These are phyloP conservation scores for Penicillium simplicissimum DNA, from an alignment of 495 filamentous ascomycete species.

Conservation along the genomic window DNA sequence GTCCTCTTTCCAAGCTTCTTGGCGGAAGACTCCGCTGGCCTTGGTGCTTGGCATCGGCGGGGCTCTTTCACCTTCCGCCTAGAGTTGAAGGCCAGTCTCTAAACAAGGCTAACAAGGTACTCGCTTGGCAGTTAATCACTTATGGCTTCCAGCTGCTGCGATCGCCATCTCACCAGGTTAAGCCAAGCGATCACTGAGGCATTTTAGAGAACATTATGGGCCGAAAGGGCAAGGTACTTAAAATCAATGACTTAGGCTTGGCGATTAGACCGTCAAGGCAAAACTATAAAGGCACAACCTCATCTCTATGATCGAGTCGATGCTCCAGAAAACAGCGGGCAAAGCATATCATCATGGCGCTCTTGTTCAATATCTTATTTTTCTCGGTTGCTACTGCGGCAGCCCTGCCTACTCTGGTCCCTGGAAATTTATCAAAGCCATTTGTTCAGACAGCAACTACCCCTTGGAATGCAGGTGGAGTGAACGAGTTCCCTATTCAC, in stretches of 20 bases:
- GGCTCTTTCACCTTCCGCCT: neutral
- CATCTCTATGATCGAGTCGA: too few species aligned
- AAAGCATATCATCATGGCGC: neutral
- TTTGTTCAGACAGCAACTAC: slow-evolving; percentile 7
- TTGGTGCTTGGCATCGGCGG: slow-evolving; percentile 20
- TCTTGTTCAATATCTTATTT: neutral
- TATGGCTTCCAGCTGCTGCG: too few species aligned
- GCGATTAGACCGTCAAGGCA: neutral
- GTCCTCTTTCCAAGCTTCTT: slow-evolving; percentile 26
- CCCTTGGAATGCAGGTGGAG: slow-evolving; percentile 27
- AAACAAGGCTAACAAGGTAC: slow-evolving; percentile 20
- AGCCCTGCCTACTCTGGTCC: slow-evolving; percentile 14
- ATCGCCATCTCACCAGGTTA: neutral
- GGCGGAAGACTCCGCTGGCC: slow-evolving; percentile 21
- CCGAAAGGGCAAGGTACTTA: neutral
- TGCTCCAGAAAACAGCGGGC: neutral
- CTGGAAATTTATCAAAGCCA: slow-evolving; percentile 10
- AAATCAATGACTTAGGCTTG: neutral
- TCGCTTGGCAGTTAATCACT: slow-evolving; percentile 7
- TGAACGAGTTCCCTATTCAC: slow-evolving; percentile 49
- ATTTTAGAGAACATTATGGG: neutral
- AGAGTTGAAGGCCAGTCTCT: neutral
- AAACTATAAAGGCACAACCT: too few species aligned
- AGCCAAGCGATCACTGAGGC: neutral
- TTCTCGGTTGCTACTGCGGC: slow-evolving; percentile 6